A percentile compares a stretch with the other conserved stretches of the same genome.
These are phyloP conservation scores for Sarocladiaceae sp. DNA, from an alignment of 2,329 filamentous ascomycete species.

Conservation along the genomic window DNA sequence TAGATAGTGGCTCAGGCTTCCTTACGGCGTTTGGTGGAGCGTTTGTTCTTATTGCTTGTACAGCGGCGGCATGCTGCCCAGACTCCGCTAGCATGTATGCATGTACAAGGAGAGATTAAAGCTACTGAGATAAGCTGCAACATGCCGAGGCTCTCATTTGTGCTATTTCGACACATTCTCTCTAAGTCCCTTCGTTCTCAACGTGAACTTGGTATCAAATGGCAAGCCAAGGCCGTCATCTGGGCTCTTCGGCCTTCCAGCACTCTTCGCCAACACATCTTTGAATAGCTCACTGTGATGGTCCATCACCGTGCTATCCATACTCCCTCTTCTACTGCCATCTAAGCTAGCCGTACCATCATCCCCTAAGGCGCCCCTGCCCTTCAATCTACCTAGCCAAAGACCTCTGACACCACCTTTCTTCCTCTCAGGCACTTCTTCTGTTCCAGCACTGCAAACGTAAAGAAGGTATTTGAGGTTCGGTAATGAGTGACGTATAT, in stretches of 20 bases:
- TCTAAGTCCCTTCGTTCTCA: slow-evolving; percentile 53
- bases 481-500: slow-evolving; percentile 86
- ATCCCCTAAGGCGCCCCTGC: slow-evolving; percentile 21
- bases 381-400: slow-evolving; percentile 44
- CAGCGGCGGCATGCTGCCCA: too few relatives aligned
- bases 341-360: slow-evolving; percentile 34
- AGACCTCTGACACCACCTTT: slow-evolving; percentile 57
- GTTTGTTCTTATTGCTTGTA: too few relatives aligned
- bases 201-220: slow-evolving; percentile 46
- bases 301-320: slow-evolving; percentile 36
- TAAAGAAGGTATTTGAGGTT: slow-evolving; percentile 93
- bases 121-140: too few relatives aligned
- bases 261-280: slow-evolving; percentile 21
- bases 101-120: too few relatives aligned
- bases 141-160: too few relatives aligned
- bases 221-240: slow-evolving; percentile 30
- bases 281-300: slow-evolving; percentile 38
- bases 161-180: slow-evolving; percentile 38
- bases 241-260: slow-evolving; percentile 20
- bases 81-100: too few relatives aligned
- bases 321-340: slow-evolving; percentile 38
- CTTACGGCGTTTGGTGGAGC: not conserved
- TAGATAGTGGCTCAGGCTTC: not conserved
- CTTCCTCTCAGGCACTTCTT: slow-evolving; percentile 58
- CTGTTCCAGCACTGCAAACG: slow-evolving; percentile 75